These are phyloP conservation scores for Mrakia frigida DNA, from an alignment of 768 basidiomycete species.

Conservation along the genomic window DNA sequence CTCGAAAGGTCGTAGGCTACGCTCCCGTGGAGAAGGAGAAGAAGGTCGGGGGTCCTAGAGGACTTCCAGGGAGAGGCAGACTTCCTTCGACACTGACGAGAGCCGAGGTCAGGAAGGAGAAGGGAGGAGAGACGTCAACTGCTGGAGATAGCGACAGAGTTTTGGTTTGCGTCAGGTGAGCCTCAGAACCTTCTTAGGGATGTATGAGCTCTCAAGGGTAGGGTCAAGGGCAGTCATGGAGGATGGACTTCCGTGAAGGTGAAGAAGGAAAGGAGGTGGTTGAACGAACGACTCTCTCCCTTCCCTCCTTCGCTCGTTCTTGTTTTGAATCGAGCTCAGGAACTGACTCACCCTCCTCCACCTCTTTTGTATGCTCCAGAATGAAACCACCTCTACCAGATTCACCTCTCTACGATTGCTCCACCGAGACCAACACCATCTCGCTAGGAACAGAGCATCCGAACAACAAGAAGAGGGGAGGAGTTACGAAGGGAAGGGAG, in stretches of 20 bases:
- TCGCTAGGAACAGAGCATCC: conserved; percentile 15
- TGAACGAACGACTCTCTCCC: background rate
- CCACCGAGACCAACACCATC: conserved; percentile 16
- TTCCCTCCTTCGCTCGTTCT: too few relatives aligned
- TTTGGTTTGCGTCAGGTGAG: conserved; percentile 2
- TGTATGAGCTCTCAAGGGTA: too few relatives aligned
- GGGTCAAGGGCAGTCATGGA: too few relatives aligned
- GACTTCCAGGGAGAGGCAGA: background rate
- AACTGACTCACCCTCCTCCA: too few relatives aligned
- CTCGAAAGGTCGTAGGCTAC: background rate
- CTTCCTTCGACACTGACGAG: background rate
- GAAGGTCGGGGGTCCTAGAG: background rate
- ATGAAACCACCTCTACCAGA: conserved; percentile 6
- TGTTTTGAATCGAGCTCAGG: background rate
- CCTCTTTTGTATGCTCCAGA: background rate
- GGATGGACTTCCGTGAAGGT: too few relatives aligned
- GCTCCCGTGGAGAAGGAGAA: background rate
- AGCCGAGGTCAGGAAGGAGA: background rate
- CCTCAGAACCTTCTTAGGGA: too few relatives aligned
- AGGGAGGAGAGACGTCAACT: background rate
- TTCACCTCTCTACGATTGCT: conserved; percentile 25
- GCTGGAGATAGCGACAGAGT: background rate
- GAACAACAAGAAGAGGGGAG: conserved; percentile 29
- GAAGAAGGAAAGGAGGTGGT: background rate
- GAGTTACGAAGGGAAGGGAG: conserved; percentile 29